Evolutionary conservation across 2,329 filamentous ascomycete genomes (phyloP).

Genomic region (Colletotrichum coccodes): DNA sequence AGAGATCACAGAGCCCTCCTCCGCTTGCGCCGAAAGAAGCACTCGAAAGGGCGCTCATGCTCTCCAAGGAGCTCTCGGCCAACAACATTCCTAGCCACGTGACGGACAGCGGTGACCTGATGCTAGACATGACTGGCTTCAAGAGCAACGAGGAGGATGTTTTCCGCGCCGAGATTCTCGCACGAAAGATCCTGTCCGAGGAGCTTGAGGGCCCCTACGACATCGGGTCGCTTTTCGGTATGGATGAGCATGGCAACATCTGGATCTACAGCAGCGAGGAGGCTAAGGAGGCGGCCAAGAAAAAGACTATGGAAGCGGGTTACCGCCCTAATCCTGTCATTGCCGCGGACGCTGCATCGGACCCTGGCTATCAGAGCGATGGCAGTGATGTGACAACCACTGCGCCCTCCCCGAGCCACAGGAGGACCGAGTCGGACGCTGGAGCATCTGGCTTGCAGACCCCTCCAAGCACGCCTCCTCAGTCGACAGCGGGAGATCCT

Average conservation of each 20-base stretch:
- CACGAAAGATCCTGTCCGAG: conserved; percentile 90
- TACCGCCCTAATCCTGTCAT: conserved; percentile 53
- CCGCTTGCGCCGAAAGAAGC: conserved; percentile 79
- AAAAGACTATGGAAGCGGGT: conserved; percentile 62
- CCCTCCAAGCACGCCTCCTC: conserved; percentile 76
- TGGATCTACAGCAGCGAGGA: conserved; percentile 99
- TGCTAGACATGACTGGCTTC: conserved; percentile 98
- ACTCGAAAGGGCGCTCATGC: conserved; percentile 81
- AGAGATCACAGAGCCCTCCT: conserved; percentile 81
- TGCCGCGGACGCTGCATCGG: conserved; percentile 84
- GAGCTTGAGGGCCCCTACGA: conserved; percentile 96
- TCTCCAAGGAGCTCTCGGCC: conserved; percentile 87
- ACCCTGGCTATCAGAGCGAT: conserved; percentile 96
- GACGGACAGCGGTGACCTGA: conserved; percentile 92
- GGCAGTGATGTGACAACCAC: conserved; percentile 71
- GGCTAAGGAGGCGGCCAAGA: conserved; percentile 88
- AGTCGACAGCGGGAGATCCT: conserved; percentile 72
- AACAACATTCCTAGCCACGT: conserved; percentile 94
- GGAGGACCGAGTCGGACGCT: conserved; percentile 74
- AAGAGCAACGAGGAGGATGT: conserved; percentile 95
- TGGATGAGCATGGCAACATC: conserved; percentile 95
- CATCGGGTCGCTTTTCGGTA: conserved; percentile 93
- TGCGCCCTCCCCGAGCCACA: conserved; percentile 59
- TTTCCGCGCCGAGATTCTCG: conserved; percentile 90
- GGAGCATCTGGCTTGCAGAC: conserved; percentile 67